These are phyloP conservation scores for Fibroporia radiculosa DNA, from an alignment of 768 basidiomycete species.

Conservation along the genomic window DNA sequence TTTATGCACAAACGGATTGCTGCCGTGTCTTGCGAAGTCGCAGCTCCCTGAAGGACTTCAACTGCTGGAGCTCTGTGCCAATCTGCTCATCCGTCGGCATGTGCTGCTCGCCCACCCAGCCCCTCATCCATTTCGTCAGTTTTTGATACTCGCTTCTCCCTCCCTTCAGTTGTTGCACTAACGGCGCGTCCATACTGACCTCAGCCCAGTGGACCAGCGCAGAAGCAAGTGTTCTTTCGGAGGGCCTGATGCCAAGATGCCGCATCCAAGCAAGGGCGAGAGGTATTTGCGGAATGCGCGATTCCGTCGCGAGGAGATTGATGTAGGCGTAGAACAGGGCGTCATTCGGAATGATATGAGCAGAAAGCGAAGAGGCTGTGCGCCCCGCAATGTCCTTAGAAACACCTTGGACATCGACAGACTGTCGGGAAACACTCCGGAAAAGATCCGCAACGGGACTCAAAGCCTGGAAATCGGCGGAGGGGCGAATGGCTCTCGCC, in stretches of 20 bases:
- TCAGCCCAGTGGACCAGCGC: conserved; percentile 69
- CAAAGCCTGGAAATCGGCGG: conserved; percentile 15
- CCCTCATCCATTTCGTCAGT: conserved; percentile 44
- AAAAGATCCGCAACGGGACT: conserved; percentile 23
- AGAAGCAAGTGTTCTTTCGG: conserved; percentile 46
- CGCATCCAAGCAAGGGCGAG: conserved; percentile 70
- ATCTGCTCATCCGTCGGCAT: conserved; percentile 37
- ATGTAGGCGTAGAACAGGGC: conserved; percentile 51
- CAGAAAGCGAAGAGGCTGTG: not conserved
- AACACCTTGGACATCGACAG: conserved; percentile 14
- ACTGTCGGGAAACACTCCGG: conserved; percentile 5
- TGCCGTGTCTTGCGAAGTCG: not conserved
- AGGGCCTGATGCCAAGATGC: conserved; percentile 43
- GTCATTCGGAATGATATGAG: conserved; percentile 41
- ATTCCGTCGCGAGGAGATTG: conserved; percentile 46
- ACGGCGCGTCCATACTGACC: conserved; percentile 51
- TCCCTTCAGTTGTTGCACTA: conserved; percentile 37
- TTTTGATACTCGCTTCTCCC: conserved; percentile 29
- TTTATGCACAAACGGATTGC: not conserved
- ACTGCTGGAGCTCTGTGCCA: conserved; percentile 10
- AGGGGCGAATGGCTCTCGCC: conserved; percentile 25
- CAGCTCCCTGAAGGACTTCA: conserved; percentile 2
- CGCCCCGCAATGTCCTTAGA: not conserved
- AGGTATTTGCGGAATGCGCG: conserved; percentile 53
- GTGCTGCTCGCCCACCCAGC: conserved; percentile 45